Evolutionary conservation across 2,329 filamentous ascomycete genomes (phyloP).

Genomic region (Coniochaeta sp.): DNA sequence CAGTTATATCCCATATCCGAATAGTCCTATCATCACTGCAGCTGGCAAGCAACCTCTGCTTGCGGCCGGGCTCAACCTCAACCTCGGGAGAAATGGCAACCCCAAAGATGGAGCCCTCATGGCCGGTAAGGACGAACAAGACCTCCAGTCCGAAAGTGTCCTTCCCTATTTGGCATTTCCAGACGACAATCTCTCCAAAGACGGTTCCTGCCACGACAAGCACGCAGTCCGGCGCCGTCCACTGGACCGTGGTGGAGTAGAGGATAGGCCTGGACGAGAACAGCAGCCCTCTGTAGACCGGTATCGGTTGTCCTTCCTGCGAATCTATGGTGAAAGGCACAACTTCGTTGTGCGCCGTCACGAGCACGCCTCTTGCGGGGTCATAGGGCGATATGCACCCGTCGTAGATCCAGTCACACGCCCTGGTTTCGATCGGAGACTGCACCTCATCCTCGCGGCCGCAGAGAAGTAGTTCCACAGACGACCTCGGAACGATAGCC

Average conservation of each 20-base stretch:
- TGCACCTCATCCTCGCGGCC: conserved; percentile 10
- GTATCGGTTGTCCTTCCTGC: conserved; percentile 2
- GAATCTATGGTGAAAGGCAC: conserved; percentile 37
- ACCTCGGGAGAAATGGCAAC: conserved; percentile 65
- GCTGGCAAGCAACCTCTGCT: conserved; percentile 65
- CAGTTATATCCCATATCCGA: conserved; percentile 76
- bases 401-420: conserved; percentile 73
- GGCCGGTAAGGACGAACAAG: conserved; percentile 52
- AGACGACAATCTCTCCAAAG: conserved; percentile 88
- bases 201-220: conserved; percentile 84
- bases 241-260: conserved; percentile 72
- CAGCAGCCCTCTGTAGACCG: conserved; percentile 40
- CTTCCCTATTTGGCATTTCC: conserved; percentile 55
- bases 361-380: conserved; percentile 42
- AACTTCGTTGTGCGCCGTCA: conserved; percentile 86
- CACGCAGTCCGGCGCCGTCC: conserved; percentile 49
- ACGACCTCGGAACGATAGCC: conserved; percentile 28
- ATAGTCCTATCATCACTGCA: conserved; percentile 95
- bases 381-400: conserved; percentile 43
- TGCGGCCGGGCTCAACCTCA: conserved; percentile 23
- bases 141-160: conserved; percentile 24
- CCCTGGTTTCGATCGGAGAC: conserved; percentile 16
- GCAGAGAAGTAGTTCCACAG: conserved; percentile 24
- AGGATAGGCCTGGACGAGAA: conserved; percentile 75
- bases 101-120: conserved; percentile 92